These are phyloP conservation scores for Hydrangea macrophylla DNA, from an alignment of 148 eudicot genomes.

Conservation along the genomic window DNA sequence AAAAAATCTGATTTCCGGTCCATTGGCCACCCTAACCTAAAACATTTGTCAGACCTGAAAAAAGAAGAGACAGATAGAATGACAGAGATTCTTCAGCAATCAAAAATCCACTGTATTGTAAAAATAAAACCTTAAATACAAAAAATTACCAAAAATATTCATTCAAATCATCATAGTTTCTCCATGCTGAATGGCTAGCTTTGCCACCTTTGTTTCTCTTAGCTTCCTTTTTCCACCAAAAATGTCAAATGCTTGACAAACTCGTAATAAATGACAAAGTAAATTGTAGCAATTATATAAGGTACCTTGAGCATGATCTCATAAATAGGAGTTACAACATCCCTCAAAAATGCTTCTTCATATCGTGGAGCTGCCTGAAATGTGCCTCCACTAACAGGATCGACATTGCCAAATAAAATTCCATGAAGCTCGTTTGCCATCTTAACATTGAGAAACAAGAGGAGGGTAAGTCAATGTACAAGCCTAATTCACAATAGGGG, in stretches of 20 bases:
- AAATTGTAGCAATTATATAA: slow-evolving; percentile 4
- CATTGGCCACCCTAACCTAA: slow-evolving; percentile 92
- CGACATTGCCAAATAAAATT: slow-evolving; percentile 47
- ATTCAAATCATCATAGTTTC: slow-evolving; percentile 96
- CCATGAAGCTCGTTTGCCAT: slow-evolving; percentile 75
- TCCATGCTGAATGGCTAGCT: slow-evolving; percentile 97
- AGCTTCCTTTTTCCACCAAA: slow-evolving; percentile 57
- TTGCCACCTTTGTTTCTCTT: slow-evolving; percentile 75
- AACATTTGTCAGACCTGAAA: slow-evolving; percentile 66
- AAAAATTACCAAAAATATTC: slow-evolving; percentile 89
- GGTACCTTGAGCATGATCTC: slow-evolving; percentile 78
- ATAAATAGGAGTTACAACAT: slow-evolving; percentile 78
- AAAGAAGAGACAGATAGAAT: background rate
- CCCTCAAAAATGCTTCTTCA: slow-evolving; percentile 65
- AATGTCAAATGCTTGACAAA: slow-evolving; percentile 6
- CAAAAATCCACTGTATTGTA: background rate
- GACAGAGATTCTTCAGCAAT: slow-evolving; percentile 8
- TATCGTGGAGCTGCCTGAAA: slow-evolving; percentile 41
- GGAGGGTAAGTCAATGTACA: too few relatives aligned
- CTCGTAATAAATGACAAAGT: slow-evolving; percentile 4
- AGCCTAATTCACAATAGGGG: too few relatives aligned
- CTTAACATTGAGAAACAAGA: slow-evolving; percentile 25
- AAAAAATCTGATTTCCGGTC: slow-evolving; percentile 74
- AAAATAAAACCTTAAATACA: background rate
- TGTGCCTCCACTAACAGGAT: slow-evolving; percentile 53